Evolutionary conservation across 805 yeast genomes (phyloP).

Genomic region (Myxozyma vanderwaltii): DNA sequence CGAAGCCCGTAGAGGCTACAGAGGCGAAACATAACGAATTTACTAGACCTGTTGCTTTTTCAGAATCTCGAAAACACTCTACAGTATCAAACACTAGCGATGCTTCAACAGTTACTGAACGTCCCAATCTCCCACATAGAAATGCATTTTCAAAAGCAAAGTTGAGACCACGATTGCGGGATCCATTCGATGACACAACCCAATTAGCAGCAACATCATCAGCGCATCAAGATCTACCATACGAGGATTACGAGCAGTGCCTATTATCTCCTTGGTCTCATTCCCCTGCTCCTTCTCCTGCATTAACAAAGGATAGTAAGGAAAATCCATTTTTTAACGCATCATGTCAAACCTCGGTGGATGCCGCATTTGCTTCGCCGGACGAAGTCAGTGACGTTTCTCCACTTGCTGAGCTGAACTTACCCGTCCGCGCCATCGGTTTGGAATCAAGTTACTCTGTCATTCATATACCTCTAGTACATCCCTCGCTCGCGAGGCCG

Average conservation of each 20-base stretch:
- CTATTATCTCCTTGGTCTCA: slow-evolving; percentile 39
- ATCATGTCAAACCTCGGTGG: slow-evolving; percentile 19
- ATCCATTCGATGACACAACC: slow-evolving; percentile 20
- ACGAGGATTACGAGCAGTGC: slow-evolving; percentile 40
- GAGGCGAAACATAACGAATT: background rate
- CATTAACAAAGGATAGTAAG: slow-evolving; percentile 34
- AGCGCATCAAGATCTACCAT: slow-evolving; percentile 24
- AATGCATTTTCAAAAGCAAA: slow-evolving; percentile 3
- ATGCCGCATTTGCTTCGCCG: slow-evolving; percentile 36
- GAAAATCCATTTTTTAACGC: slow-evolving; percentile 39
- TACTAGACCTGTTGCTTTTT: background rate
- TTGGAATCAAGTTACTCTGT: slow-evolving; percentile 40
- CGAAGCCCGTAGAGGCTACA: background rate
- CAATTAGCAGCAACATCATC: background rate
- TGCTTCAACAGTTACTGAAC: slow-evolving; percentile 1
- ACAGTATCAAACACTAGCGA: slow-evolving; percentile 11
- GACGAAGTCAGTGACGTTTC: slow-evolving; percentile 11
- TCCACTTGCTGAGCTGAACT: slow-evolving; percentile 6
- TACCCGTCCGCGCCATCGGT: slow-evolving; percentile 41
- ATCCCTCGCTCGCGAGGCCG: slow-evolving; percentile 32
- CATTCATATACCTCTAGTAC: slow-evolving; percentile 40
- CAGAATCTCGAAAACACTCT: slow-evolving; percentile 8
- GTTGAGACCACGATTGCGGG: slow-evolving; percentile 18
- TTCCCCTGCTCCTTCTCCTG: slow-evolving; percentile 43
- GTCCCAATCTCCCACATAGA: slow-evolving; percentile 9